A percentile compares a stretch with the other conserved stretches of the same genome.
Evolutionary conservation across 2,329 filamentous ascomycete genomes (phyloP).

Genomic region (Gaeumannomyces tritici): DNA sequence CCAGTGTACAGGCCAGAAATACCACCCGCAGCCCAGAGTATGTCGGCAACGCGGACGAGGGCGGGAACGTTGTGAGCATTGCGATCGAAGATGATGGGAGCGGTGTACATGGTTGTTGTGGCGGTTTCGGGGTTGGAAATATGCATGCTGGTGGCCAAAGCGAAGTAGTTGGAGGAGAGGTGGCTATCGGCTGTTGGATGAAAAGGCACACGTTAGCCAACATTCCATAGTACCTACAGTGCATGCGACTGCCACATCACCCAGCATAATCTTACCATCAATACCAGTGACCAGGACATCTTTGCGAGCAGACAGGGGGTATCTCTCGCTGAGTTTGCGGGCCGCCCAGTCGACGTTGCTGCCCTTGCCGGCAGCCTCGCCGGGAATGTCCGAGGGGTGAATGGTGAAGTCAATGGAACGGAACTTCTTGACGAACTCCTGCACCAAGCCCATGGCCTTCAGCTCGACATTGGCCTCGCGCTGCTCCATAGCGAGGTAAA

Average conservation of each 20-base stretch:
- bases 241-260: no score
- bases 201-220: constrained; percentile 16
- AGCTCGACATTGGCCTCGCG: constrained; percentile 50
- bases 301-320: constrained; percentile 39
- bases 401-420: constrained; percentile 57
- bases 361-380: constrained; percentile 64
- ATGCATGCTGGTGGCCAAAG: constrained; percentile 55
- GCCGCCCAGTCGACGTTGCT: constrained; percentile 67
- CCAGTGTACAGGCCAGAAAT: constrained; percentile 58
- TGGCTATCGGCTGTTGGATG: constrained; percentile 54
- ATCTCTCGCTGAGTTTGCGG: constrained; percentile 53
- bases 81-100: constrained; percentile 65
- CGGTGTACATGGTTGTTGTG: constrained; percentile 54
- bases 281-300: constrained; percentile 63
- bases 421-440: constrained; percentile 55
- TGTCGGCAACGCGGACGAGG: constrained; percentile 60
- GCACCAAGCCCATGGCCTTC: constrained; percentile 54
- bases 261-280: constrained; percentile 65
- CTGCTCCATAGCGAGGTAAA: constrained; percentile 65
- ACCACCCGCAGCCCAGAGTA: constrained; percentile 63
- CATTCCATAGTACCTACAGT: no score
- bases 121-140: constrained; percentile 48
- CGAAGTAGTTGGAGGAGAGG: constrained; percentile 58
- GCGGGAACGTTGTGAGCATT: constrained; percentile 60
- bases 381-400: constrained; percentile 55